Evolutionary conservation across 176 grass and related monocot species (phyloP).

Genomic region (Urochloa ruziziensis): DNA sequence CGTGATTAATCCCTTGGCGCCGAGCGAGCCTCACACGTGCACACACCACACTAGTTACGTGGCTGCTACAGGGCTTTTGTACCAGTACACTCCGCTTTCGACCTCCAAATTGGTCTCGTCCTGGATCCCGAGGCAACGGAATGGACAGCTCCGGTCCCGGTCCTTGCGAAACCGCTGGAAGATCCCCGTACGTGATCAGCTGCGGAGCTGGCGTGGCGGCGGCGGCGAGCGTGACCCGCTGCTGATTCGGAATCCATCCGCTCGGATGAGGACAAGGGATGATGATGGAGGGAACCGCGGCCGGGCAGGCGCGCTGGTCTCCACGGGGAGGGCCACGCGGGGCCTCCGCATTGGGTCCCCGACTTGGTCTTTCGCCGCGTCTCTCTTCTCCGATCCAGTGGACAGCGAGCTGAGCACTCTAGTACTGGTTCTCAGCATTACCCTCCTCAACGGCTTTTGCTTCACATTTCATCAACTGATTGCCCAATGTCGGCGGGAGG

Average conservation of each 20-base stretch:
- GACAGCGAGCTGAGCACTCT: too few relatives aligned
- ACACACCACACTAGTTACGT: too few relatives aligned
- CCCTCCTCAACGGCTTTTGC: not conserved
- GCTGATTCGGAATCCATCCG: not conserved
- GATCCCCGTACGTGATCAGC: too few relatives aligned
- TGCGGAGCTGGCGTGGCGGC: too few relatives aligned
- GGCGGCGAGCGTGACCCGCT: not conserved
- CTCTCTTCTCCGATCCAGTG: not conserved
- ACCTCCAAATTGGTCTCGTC: too few relatives aligned
- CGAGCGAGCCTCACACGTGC: too few relatives aligned
- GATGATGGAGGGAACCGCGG: not conserved
- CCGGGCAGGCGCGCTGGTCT: not conserved
- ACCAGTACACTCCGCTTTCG: too few relatives aligned
- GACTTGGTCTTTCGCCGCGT: not conserved
- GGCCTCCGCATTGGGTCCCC: not conserved
- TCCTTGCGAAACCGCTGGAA: not conserved
- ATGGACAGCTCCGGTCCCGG: too few relatives aligned
- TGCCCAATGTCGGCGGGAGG: not conserved
- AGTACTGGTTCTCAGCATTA: too few relatives aligned
- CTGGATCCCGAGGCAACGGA: too few relatives aligned
- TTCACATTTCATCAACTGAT: not conserved
- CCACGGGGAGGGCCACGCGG: not conserved
- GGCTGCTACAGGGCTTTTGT: too few relatives aligned
- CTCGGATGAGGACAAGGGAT: not conserved
- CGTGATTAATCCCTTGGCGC: too few relatives aligned